Conservation (phyloP, 179 eudicot species). For the Beta macrorhiza region DNA sequence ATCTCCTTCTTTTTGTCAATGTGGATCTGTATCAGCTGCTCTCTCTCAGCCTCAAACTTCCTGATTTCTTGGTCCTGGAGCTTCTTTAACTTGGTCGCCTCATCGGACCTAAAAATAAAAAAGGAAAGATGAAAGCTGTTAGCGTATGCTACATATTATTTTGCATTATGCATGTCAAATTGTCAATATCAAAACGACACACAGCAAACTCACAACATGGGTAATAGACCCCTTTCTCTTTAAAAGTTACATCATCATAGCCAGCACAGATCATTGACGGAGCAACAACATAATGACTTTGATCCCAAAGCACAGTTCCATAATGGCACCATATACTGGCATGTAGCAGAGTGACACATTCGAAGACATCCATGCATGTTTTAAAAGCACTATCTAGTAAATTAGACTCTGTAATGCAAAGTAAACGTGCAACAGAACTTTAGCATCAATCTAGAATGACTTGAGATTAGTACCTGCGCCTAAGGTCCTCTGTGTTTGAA, state of each 20-base stretch:
- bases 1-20: constrained; percentile 40
- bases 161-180: not conserved
- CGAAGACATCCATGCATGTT: not conserved
- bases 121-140: not conserved
- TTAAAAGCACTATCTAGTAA: not conserved
- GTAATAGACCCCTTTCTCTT: not conserved
- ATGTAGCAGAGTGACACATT: not conserved
- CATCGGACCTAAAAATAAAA: constrained; percentile 41
- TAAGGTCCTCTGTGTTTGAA: constrained; percentile 33
- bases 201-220: not conserved
- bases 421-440: not conserved
- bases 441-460: not conserved
- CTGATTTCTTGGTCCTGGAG: constrained; percentile 55
- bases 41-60: constrained; percentile 48
- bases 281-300: not conserved
- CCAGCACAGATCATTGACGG: not conserved
- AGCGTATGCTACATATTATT: not conserved
- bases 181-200: not conserved
- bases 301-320: not conserved
- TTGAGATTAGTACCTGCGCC: constrained; percentile 36
- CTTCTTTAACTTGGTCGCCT: constrained; percentile 37
- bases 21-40: constrained; percentile 35
- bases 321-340: not conserved
- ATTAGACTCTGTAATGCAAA: not conserved
- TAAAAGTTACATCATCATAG: not conserved